Evolutionary conservation across 495 filamentous ascomycete genomes (phyloP).

Genomic region (Zalerion maritima): DNA sequence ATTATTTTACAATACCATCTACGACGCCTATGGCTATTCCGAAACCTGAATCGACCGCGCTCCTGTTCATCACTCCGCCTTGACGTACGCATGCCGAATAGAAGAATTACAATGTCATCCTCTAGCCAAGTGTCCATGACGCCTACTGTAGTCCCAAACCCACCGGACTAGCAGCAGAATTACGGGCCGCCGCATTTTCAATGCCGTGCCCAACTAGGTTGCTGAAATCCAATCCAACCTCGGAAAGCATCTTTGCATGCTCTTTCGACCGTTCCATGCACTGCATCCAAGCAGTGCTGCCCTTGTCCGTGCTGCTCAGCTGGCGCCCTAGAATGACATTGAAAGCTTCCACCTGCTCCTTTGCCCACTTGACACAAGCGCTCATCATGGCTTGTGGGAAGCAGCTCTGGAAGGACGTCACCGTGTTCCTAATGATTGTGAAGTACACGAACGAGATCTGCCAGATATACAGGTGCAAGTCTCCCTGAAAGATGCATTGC

Average conservation of each 20-base stretch:
- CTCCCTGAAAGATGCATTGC: slow-evolving; percentile 86
- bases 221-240: slow-evolving; percentile 83
- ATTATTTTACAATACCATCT: no score
- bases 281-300: slow-evolving; percentile 57
- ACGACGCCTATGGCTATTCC: no score
- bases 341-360: slow-evolving; percentile 80
- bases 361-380: slow-evolving; percentile 91
- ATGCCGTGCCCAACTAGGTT: slow-evolving; percentile 43
- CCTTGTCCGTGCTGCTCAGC: slow-evolving; percentile 61
- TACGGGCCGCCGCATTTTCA: slow-evolving; percentile 7
- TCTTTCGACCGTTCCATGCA: slow-evolving; percentile 70
- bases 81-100: no score
- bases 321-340: slow-evolving; percentile 70
- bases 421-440: slow-evolving; percentile 79
- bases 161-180: slow-evolving; percentile 15
- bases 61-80: no score
- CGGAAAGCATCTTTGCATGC: slow-evolving; percentile 64
- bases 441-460: slow-evolving; percentile 96
- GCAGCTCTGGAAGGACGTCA: slow-evolving; percentile 74
- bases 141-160: slow-evolving; percentile 26
- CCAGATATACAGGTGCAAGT: slow-evolving; percentile 82
- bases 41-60: no score
- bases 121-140: background rate
- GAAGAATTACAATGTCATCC: slow-evolving; percentile 2
- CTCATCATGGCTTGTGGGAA: slow-evolving; percentile 79